These are phyloP conservation scores for Corymbia citriodora DNA, from an alignment of 441 rosid species.

Conservation along the genomic window DNA sequence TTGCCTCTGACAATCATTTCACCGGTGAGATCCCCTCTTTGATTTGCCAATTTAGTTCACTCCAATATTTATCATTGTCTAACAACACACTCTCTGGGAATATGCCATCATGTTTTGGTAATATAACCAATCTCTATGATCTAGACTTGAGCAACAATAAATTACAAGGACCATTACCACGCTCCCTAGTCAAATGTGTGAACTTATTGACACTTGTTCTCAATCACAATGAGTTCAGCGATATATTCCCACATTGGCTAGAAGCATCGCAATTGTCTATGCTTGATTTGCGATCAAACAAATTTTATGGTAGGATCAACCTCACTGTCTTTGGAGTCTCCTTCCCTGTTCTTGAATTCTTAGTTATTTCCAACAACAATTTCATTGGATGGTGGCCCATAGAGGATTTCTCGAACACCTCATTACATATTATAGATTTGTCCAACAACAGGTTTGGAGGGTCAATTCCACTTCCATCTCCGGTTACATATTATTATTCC, in stretches of 20 bases:
- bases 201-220: fast-evolving
- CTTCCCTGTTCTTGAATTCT: fast-evolving
- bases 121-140: fast-evolving
- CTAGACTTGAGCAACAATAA: fast-evolving
- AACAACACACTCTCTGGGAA: background rate
- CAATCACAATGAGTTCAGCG: fast-evolving
- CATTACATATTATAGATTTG: fast-evolving
- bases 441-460: background rate
- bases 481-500: background rate
- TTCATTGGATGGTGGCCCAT: background rate
- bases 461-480: background rate
- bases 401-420: fast-evolving
- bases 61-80: fast-evolving
- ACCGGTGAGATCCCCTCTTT: background rate
- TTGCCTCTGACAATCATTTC: fast-evolving
- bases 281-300: background rate
- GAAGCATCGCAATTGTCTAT: fast-evolving
- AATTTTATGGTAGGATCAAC: background rate
- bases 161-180: background rate
- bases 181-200: background rate
- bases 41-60: background rate
- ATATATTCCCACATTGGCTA: background rate
- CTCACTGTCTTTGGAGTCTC: background rate
- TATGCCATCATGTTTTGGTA: background rate
- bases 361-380: background rate